Base-by-base conservation (phyloP, 2,329 filamentous ascomycete genomes). In the Elsinoe australis region DNA sequence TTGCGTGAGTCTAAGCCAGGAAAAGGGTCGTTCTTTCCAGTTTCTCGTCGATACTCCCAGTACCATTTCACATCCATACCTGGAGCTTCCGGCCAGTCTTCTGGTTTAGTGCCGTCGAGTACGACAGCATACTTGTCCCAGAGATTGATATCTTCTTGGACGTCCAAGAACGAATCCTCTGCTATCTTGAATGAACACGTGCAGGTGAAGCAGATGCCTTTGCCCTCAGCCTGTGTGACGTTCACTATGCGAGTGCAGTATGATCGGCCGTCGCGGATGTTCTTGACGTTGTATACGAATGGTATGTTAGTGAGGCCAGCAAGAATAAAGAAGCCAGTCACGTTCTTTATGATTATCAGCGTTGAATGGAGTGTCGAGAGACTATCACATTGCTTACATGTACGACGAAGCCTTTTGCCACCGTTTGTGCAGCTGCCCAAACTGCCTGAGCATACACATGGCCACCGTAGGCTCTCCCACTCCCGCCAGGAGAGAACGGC, bases 381-480 rank as follows among this genome's bases (percentile, higher is more conserved):
- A 33, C 28, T 24, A 29, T 22, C 9, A n/a, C 12, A 32, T 35
- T 6, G 58, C 66, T 51, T 62, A 76, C 73, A 61, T 77, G 73
- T 17, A 78, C 62, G 21, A 76, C 57, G 42, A 74, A 71, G 1
- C 72, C 74, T 21, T 65, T 60, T 4, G 55, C 57, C 9, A 78
- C 71, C 1, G 75, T 78, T 52, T 76, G 71, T 6, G 71, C 70
- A 6, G 75, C 75, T 12, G 75, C 75, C 64, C 72, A 78, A 12
- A 71, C 73, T 24, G 74, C 70, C 59, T 78, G 75, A n/a, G 72
- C 71, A 54, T 71, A 78, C 3, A 77, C 73, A 61, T 79, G 74
- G 1, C 75, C 74, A 9, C 75, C 75, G 58, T 75, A 78, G 0
- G 73, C 69, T 10, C 67, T 62, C 2, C 62, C 63, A 12, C 64